A percentile compares a stretch with the other conserved stretches of the same genome.
phyloP scores from a whole-genome alignment of 257 asterid genomes.

The Ilex asprella region DNA sequence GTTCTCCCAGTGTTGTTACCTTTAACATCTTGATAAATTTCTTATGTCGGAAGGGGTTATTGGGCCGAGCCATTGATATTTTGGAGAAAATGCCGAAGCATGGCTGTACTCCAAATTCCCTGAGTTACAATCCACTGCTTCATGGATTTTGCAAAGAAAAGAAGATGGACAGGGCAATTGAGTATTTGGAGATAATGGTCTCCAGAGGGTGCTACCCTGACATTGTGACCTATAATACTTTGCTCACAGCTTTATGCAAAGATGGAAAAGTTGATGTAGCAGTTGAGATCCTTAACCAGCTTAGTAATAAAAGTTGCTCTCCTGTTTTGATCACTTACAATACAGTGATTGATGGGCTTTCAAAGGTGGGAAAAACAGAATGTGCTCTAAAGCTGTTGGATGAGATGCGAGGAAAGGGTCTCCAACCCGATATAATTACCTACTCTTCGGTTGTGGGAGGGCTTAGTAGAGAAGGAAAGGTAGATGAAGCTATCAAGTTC shows the following conservation, averaged over 20 bases:
- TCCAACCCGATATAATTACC: slow-evolving; percentile 64
- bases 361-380: slow-evolving; percentile 66
- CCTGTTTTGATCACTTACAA: slow-evolving; percentile 83
- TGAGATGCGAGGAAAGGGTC: slow-evolving; percentile 66
- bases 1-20: slow-evolving; percentile 82
- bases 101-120: slow-evolving; percentile 71
- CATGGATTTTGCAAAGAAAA: slow-evolving; percentile 86
- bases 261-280: slow-evolving; percentile 79
- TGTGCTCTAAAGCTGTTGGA: slow-evolving; percentile 46
- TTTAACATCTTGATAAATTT: slow-evolving; percentile 77
- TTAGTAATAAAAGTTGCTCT: slow-evolving; percentile 51
- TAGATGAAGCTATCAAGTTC: slow-evolving; percentile 59
- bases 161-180: slow-evolving; percentile 78
- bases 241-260: slow-evolving; percentile 81
- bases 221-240: slow-evolving; percentile 75
- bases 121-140: slow-evolving; percentile 82
- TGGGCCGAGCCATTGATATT: slow-evolving; percentile 68
- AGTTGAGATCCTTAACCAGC: slow-evolving; percentile 67
- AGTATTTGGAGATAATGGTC: slow-evolving; percentile 78
- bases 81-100: slow-evolving; percentile 72
- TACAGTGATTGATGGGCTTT: slow-evolving; percentile 75
- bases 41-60: slow-evolving; percentile 59
- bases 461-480: slow-evolving; percentile 72
- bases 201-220: slow-evolving; percentile 80
- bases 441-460: slow-evolving; percentile 69